These are phyloP conservation scores for Solanum peruvianum DNA, from an alignment of 257 asterid species.

Conservation along the genomic window DNA sequence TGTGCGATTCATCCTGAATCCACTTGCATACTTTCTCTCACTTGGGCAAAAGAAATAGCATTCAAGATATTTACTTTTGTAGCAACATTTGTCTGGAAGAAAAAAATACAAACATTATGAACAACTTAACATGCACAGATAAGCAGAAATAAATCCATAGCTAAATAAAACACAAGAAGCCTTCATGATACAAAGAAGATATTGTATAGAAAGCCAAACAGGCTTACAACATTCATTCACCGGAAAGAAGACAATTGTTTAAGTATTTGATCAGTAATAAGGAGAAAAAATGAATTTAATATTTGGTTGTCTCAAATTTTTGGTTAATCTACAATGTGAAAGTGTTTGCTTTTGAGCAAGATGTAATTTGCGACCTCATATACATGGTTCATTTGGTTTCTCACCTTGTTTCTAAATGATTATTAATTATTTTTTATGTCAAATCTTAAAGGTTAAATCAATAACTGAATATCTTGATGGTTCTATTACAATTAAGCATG, in stretches of 20 bases:
- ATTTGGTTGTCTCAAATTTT: not conserved
- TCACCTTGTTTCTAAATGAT: not conserved
- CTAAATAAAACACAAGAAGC: not conserved
- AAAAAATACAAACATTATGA: not conserved
- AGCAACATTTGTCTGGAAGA: slow-evolving; percentile 47
- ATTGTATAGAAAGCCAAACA: not conserved
- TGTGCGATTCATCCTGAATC: slow-evolving; percentile 61
- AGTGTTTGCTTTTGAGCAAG: not conserved
- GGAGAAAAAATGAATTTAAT: not conserved
- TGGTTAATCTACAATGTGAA: not conserved
- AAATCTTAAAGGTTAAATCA: not conserved
- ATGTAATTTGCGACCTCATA: not conserved
- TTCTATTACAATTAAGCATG: not conserved
- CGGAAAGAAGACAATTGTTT: not conserved
- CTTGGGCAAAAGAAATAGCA: slow-evolving; percentile 91
- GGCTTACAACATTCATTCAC: not conserved
- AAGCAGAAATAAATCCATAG: not conserved
- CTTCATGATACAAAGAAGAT: not conserved
- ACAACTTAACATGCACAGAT: not conserved
- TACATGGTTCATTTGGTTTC: not conserved
- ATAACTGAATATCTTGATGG: not conserved
- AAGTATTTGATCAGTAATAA: not conserved
- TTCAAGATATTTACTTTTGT: slow-evolving; percentile 58
- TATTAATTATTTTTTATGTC: not conserved
- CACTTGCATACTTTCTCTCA: slow-evolving; percentile 72